Percentiles rank a stretch among this genome's conserved stretches.
These are phyloP conservation scores for Gonapodya sp. DNA, from an alignment of 192 early-diverging fungal genomes.

Conservation along the genomic window DNA sequence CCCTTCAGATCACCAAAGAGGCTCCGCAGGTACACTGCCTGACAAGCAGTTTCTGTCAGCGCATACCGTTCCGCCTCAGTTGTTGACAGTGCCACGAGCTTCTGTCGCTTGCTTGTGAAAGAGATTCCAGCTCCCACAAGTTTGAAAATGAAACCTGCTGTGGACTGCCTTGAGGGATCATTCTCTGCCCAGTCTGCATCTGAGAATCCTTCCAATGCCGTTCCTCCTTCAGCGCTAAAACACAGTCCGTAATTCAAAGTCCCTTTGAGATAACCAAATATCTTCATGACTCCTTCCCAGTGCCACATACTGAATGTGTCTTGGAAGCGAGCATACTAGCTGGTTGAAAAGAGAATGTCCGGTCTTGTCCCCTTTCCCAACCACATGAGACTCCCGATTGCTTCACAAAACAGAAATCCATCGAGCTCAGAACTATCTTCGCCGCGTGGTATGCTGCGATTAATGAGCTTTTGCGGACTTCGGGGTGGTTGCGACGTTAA, in stretches of 20 bases:
- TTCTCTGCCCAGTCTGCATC: constrained; percentile 34
- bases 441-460: too few species aligned
- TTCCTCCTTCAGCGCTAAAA: not conserved
- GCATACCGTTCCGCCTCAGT: constrained; percentile 22
- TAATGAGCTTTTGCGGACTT: too few species aligned
- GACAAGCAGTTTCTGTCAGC: not conserved
- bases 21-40: not conserved
- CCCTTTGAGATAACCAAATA: constrained; percentile 22
- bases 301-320: not conserved
- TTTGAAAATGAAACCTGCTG: constrained; percentile 24
- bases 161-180: constrained; percentile 19
- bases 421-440: constrained; percentile 9
- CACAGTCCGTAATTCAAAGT: constrained; percentile 14
- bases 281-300: constrained; percentile 11
- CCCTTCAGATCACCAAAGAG: not conserved
- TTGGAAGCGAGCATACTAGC: not conserved
- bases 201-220: constrained; percentile 13
- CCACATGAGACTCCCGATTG: constrained; percentile 2
- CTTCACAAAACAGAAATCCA: constrained; percentile 14
- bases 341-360: not conserved
- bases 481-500: too few species aligned
- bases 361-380: not conserved
- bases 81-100: constrained; percentile 17
- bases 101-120: constrained; percentile 18
- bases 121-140: constrained; percentile 12